Evolutionary conservation across 2,329 filamentous ascomycete species (phyloP).

Genomic region (Calonectria crousiana): DNA sequence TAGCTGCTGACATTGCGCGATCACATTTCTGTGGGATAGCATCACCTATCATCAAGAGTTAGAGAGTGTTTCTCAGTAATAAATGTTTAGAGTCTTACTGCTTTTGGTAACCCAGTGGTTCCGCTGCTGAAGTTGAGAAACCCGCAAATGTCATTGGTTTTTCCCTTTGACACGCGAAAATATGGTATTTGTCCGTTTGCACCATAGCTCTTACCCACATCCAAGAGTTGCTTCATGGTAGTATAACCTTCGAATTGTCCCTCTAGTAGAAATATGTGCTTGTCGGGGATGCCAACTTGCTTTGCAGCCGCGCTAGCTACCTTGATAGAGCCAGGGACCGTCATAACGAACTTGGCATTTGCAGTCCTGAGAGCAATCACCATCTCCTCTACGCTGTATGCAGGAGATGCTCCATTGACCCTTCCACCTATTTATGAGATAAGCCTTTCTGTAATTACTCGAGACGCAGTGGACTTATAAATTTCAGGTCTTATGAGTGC

Average conservation of each 20-base stretch:
- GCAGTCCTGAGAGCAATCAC: constrained; percentile 12
- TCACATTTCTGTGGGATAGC: constrained; percentile 39
- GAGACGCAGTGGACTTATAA: no score
- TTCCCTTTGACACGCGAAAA: background rate
- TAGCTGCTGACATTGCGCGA: constrained; percentile 35
- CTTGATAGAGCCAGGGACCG: background rate
- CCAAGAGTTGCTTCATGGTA: constrained; percentile 3
- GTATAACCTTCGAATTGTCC: background rate
- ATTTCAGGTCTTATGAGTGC: background rate
- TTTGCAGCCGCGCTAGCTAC: background rate
- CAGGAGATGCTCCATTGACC: constrained; percentile 19
- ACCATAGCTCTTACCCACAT: background rate
- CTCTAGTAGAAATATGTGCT: constrained; percentile 6
- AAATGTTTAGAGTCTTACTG: constrained; percentile 11
- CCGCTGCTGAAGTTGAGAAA: constrained; percentile 40
- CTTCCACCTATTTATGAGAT: background rate
- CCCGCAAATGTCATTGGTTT: constrained; percentile 27
- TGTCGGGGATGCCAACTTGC: constrained; percentile 10
- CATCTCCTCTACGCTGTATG: constrained; percentile 26
- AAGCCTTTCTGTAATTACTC: background rate
- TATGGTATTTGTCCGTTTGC: background rate
- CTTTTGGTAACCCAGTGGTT: constrained; percentile 40
- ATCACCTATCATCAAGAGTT: constrained; percentile 22
- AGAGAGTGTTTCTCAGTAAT: background rate
- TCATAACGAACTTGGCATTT: constrained; percentile 22